Percentiles rank a stretch among this genome's conserved stretches.
Evolutionary conservation across 352 stramenopile species (phyloP).

Genomic region (Globisporangium middletonii): DNA sequence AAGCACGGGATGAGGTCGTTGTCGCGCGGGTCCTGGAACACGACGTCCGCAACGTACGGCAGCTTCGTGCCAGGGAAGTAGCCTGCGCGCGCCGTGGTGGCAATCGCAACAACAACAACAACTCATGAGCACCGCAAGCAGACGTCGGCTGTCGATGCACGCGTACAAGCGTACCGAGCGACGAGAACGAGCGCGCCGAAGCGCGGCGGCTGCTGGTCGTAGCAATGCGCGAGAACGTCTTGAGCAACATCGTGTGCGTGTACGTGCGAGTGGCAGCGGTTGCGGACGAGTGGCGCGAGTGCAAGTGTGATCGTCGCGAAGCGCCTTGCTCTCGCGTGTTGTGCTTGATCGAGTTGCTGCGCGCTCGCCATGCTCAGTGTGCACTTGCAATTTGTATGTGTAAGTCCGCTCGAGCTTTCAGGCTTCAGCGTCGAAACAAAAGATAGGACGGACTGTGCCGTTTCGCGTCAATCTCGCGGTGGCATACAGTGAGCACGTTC

Average conservation of each 20-base stretch:
- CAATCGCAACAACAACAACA: too few species aligned
- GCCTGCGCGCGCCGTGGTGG: conserved; percentile 10
- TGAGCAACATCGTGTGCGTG: conserved; percentile 9
- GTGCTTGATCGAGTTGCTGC: too few species aligned
- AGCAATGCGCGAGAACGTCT: conserved; percentile 12
- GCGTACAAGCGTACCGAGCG: conserved; percentile 19
- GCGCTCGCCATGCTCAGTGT: not conserved
- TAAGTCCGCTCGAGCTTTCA: not conserved
- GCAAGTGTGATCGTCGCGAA: not conserved
- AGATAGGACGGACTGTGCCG: conserved; percentile 9
- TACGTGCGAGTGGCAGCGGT: not conserved
- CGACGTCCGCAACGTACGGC: conserved; percentile 84
- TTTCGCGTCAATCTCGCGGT: too few species aligned
- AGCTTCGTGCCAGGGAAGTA: conserved; percentile 80
- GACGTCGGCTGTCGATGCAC: too few species aligned
- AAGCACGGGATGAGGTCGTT: conserved; percentile 85
- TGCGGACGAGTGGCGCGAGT: not conserved
- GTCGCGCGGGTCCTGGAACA: conserved; percentile 85
- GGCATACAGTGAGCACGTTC: too few species aligned
- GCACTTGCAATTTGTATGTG: not conserved
- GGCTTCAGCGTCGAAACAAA: conserved; percentile 9
- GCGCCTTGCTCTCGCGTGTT: too few species aligned
- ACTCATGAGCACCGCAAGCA: too few species aligned
- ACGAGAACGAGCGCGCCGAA: conserved; percentile 19
- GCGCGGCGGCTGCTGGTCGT: conserved; percentile 2